A percentile compares a stretch with the other conserved stretches of the same genome.
phyloP scores from a whole-genome alignment of 169 alveolate species.

The Babesia ovata region DNA sequence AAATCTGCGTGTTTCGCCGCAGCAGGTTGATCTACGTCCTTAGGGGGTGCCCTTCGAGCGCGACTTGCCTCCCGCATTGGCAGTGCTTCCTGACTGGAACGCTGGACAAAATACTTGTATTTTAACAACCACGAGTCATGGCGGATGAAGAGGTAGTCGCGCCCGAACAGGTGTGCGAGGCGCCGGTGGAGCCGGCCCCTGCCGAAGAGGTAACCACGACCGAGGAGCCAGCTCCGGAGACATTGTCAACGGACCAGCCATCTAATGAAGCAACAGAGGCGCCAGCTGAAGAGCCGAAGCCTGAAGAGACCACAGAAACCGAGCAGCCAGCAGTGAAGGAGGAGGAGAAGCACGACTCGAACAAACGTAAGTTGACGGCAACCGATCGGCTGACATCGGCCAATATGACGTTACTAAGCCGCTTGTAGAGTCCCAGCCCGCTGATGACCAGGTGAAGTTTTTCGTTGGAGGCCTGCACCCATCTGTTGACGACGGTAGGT shows the following conservation, averaged over 20 bases:
- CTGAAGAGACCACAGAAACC: not conserved
- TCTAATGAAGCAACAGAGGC: no score
- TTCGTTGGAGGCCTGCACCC: slow-evolving; percentile 69
- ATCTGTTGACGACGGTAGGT: slow-evolving; percentile 54
- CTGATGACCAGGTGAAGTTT: slow-evolving; percentile 46
- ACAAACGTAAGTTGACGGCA: not conserved
- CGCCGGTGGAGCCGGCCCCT: not conserved
- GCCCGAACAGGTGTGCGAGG: not conserved
- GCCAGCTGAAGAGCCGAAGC: not conserved
- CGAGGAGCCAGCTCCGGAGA: no score
- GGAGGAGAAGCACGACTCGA: not conserved
- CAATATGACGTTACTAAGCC: not conserved
- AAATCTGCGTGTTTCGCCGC: no score
- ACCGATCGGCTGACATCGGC: not conserved
- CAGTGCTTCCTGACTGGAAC: slow-evolving; percentile 23
- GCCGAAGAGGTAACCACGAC: not conserved
- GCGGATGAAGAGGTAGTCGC: not conserved
- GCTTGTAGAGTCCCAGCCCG: not conserved
- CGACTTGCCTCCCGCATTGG: not conserved
- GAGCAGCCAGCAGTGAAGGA: not conserved
- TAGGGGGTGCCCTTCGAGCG: no score
- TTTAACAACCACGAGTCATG: not conserved
- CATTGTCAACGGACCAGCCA: no score
- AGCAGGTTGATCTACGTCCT: no score
- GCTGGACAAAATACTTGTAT: not conserved